These are phyloP conservation scores for Colletotrichum euphorbiae DNA, from an alignment of 2,329 filamentous ascomycete genomes.

Conservation along the genomic window DNA sequence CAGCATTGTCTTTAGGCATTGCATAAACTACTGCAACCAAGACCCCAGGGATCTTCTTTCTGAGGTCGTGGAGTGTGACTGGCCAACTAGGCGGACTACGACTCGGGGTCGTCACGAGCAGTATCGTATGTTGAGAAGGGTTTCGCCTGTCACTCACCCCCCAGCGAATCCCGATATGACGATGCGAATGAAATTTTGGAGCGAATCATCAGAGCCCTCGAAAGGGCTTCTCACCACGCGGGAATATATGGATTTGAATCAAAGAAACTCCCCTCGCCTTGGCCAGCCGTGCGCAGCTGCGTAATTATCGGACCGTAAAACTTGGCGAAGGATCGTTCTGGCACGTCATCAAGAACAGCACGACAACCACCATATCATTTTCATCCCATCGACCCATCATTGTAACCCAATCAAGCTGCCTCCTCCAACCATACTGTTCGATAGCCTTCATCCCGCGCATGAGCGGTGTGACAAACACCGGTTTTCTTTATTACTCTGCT, in stretches of 20 bases:
- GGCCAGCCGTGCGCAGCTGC: background rate
- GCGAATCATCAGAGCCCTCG: no score
- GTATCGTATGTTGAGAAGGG: no score
- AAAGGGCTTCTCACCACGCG: no score
- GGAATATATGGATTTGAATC: no score
- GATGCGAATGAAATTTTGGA: no score
- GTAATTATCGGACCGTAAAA: background rate
- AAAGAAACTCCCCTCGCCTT: no score
- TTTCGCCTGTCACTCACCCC: no score
- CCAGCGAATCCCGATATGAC: no score
- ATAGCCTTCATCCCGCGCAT: background rate
- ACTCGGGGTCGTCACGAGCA: background rate
- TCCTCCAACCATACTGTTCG: background rate
- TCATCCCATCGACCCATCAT: background rate
- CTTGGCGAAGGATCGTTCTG: background rate
- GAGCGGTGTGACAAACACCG: background rate
- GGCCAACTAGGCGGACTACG: background rate
- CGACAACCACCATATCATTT: background rate
- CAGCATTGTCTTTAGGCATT: slow-evolving; percentile 3
- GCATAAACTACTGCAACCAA: slow-evolving; percentile 25
- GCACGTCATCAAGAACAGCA: slow-evolving; percentile 2
- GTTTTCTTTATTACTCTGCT: background rate
- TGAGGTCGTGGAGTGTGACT: slow-evolving; percentile 3
- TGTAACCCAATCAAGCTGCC: slow-evolving; percentile 5
- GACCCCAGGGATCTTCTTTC: background rate